Conservation (phyloP, 106 monocot species). For the Dendrobium catenatum region DNA sequence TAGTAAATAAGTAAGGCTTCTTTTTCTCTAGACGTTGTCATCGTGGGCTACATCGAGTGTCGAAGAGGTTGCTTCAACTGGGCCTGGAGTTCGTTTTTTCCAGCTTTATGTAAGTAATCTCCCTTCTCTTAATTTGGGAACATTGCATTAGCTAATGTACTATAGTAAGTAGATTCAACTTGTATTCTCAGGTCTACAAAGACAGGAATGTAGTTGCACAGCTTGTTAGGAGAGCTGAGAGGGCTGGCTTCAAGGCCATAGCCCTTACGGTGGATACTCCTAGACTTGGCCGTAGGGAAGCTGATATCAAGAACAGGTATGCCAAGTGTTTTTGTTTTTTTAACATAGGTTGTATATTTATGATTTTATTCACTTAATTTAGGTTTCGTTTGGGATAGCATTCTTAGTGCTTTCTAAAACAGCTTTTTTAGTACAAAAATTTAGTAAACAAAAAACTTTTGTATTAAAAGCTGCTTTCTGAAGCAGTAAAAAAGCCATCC, state of each 20-base stretch:
- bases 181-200: slow-evolving; percentile 35
- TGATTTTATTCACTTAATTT: neutral
- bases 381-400: no score
- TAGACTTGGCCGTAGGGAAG: slow-evolving; percentile 54
- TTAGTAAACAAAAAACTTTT: no score
- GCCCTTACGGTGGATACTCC: slow-evolving; percentile 56
- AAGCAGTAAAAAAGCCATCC: no score
- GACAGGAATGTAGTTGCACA: slow-evolving; percentile 53
- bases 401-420: no score
- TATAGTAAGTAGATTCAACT: neutral
- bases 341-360: neutral
- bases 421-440: no score
- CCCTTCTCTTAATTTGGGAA: neutral
- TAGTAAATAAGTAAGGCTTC: neutral
- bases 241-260: slow-evolving; percentile 53
- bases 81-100: slow-evolving; percentile 78
- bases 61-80: slow-evolving; percentile 78
- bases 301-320: slow-evolving; percentile 55
- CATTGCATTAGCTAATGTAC: neutral
- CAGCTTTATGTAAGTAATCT: slow-evolving; percentile 68
- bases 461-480: no score
- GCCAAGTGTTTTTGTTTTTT: neutral
- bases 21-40: slow-evolving; percentile 44
- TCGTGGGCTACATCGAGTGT: slow-evolving; percentile 67
- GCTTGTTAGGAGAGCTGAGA: slow-evolving; percentile 58